These are phyloP conservation scores for Cryptococcus sp. DNA, from an alignment of 1,284 basidiomycete species.

Conservation along the genomic window DNA sequence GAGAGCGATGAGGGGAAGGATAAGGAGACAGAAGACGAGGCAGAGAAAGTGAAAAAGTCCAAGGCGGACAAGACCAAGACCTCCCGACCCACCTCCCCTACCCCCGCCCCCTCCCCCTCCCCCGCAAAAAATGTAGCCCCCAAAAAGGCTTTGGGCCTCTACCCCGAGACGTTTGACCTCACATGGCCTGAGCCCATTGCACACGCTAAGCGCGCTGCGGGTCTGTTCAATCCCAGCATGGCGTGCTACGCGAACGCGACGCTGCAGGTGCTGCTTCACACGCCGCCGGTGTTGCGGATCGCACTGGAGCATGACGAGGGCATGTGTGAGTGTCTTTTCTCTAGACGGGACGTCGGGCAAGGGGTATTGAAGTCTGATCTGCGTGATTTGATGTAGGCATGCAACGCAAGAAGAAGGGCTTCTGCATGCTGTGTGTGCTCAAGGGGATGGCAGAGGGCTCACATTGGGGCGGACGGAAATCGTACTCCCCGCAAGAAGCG, in stretches of 20 bases:
- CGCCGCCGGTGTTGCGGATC: constrained; percentile 77
- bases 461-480: constrained; percentile 31
- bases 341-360: background rate
- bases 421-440: constrained; percentile 76
- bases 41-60: constrained; percentile 2
- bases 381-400: constrained; percentile 8
- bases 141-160: constrained; percentile 5
- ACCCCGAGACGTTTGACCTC: constrained; percentile 19
- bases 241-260: constrained; percentile 97
- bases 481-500: constrained; percentile 59
- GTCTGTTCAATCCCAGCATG: constrained; percentile 88
- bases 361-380: background rate
- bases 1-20: background rate
- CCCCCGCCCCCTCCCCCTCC: background rate
- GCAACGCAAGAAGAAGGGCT: constrained; percentile 35
- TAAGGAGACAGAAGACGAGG: background rate
- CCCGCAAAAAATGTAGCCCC: background rate
- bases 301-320: constrained; percentile 59
- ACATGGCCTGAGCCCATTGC: constrained; percentile 32
- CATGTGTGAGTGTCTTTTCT: constrained; percentile 50
- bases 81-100: background rate
- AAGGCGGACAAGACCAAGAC: background rate
- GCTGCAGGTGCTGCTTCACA: constrained; percentile 90
- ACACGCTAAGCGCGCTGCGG: constrained; percentile 45
- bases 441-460: constrained; percentile 44